Evolutionary conservation across 805 yeast species (phyloP), one percentile per base, ranked within the genome.

Genomic region (Yamadazyma olivae): DNA sequence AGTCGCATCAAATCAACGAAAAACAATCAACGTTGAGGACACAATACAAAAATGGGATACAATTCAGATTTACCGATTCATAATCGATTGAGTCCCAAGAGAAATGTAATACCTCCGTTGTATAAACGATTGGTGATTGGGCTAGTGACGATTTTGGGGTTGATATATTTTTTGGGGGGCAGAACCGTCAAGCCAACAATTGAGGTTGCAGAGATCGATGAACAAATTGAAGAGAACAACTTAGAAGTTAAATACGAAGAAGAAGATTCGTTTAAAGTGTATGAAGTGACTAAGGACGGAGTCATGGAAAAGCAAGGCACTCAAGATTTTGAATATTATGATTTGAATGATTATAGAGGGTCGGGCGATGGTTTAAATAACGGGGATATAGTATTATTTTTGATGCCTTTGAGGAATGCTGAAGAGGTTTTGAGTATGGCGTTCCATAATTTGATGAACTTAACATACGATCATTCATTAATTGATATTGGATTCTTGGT

Each of bases 401-500:
- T 82, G 42, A 74, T 87, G 51, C 96, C 96, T 7, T 62, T 87
- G 42, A 69, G 95, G 58, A 82, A 87, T 51, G 95, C 95, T 0
- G 83, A 77, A 49, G 67, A 73, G 19, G 90, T 84, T 15, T 61
- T 87, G 43, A 89, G 93, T 9, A 67, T 86, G 67, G 87, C 89
- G 71, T 86, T 88, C 63, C 81, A 81, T 51, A 85, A 87, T 59
- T 64, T 87, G 59, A 84, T 83, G 91, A 86, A 87, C 57, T 65
- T 87, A 59, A 85, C 95, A 1, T 87, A 87, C 54, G 88, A 85
- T 37, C 96, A 88, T 54, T 71, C 75, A 17, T 62, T 85, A 44
- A 81, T 87, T 36, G 95, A 87, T 60, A 67, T 85, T 41, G 90
- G 89, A 13, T 85, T 85, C 51, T 65, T 85, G 51, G 90, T 85